These are phyloP conservation scores for Spiraea crenata DNA, from an alignment of 331 rosid species.

Conservation along the genomic window DNA sequence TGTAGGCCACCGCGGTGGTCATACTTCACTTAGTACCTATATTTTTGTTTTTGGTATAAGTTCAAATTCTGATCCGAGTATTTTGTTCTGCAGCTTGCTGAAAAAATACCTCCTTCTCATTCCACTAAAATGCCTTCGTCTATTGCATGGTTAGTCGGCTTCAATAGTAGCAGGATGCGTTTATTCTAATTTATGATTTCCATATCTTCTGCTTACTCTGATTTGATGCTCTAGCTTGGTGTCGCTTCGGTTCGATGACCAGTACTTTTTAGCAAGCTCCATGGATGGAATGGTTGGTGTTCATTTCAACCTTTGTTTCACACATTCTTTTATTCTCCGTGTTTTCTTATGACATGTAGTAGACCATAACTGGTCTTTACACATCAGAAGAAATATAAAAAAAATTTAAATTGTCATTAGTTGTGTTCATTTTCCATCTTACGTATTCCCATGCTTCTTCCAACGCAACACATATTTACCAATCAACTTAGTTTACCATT, in stretches of 20 bases:
- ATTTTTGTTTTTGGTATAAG: not conserved
- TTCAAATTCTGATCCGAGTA: slow-evolving; percentile 19
- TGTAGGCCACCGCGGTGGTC: no score
- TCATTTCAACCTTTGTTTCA: not conserved
- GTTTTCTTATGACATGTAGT: not conserved
- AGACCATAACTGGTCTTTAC: not conserved
- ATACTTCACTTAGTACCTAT: not conserved
- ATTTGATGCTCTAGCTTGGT: slow-evolving; percentile 50
- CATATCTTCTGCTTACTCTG: slow-evolving; percentile 23
- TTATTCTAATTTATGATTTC: slow-evolving; percentile 11
- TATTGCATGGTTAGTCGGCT: slow-evolving; percentile 64
- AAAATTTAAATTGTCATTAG: not conserved
- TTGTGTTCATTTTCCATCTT: not conserved
- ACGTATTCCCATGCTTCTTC: not conserved
- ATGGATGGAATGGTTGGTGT: slow-evolving; percentile 93
- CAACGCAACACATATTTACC: not conserved
- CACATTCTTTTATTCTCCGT: not conserved
- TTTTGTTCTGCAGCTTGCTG: slow-evolving; percentile 52
- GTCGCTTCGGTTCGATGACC: slow-evolving; percentile 77
- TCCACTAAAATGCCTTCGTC: slow-evolving; percentile 78
- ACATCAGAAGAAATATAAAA: not conserved
- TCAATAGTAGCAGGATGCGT: slow-evolving; percentile 2
- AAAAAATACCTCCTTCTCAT: slow-evolving; percentile 55
- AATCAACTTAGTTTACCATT: not conserved
- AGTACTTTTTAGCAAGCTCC: slow-evolving; percentile 89